Evolutionary conservation across 2,329 filamentous ascomycete species (phyloP), one percentile per base, ranked within the genome.

Genomic region (Tolypocladium pustulatum): DNA sequence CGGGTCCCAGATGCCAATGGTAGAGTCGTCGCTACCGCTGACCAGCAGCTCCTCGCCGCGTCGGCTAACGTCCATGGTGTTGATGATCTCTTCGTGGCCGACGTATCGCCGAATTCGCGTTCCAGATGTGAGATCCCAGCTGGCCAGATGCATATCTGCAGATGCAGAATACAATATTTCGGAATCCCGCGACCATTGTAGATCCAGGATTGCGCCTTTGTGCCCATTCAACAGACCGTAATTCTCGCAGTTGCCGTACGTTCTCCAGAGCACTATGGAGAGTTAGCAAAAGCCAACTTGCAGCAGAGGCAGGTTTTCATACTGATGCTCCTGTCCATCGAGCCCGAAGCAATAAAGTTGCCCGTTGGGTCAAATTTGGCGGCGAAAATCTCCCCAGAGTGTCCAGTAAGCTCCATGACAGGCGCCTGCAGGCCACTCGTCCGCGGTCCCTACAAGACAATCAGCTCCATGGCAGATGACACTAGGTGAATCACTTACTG

Each of bases 101-200:
- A 91, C 78, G 69, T 99, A 95, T 68, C 90, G 84, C 63, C 94
- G 88, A 81, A 97, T 96, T 68, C 94, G 85, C 64, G 88, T 83
- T n/a, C 93, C 93, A 0, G 90, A 92, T 64, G 94, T 93, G 49
- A 96, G 76, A 69, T 99, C 93, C 93, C 93, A 99, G 71, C 90
- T 96, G 43, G 92, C 92, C 36, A 97, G 80, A 65, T 92, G 90
- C 83, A 86, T 92, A 71, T 99, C 94, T 64, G 94, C 92, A 38
- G 92, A 96, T 52, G 92, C 92, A 9, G 93, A 94, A 69, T 93
- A 97, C 56, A 99, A 74, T 49, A 93, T 88, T 67, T 89, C 86
- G 25, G 91, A 95, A 76, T 99, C 94, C 70, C 94, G 88, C 34
- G 94, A 96, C 94, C 94, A 99, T 70, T 96, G 91, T 53, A 99